Conservation (phyloP, 1,284 basidiomycete genomes). For the Ceratobasidium sp. region DNA sequence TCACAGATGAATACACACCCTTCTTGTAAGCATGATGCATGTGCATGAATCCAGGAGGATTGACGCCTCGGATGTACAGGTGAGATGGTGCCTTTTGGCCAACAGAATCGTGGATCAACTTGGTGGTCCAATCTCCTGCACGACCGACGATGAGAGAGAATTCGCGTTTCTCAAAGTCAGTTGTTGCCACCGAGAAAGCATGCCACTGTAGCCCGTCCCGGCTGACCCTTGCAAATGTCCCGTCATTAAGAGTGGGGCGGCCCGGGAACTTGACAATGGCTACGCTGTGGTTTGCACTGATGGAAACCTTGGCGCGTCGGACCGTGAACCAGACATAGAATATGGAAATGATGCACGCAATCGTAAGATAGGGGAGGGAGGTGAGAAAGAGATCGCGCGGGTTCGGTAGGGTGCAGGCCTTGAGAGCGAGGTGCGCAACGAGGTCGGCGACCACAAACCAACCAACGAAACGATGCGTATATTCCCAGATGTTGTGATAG, state of each 20-base stretch:
- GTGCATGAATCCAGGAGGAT: constrained; percentile 34
- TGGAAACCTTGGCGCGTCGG: constrained; percentile 12
- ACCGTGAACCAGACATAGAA: constrained; percentile 37
- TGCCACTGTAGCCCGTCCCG: constrained; percentile 30
- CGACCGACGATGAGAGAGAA: constrained; percentile 28
- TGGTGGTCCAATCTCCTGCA: constrained; percentile 33
- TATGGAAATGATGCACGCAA: constrained; percentile 26
- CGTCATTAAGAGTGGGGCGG: constrained; percentile 11
- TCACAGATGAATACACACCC: neutral
- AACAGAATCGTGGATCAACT: constrained; percentile 23
- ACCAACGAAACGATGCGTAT: constrained; percentile 28
- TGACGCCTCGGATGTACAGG: constrained; percentile 28
- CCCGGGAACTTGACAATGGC: constrained; percentile 35
- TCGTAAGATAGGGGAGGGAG: constrained; percentile 28
- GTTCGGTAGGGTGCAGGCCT: constrained; percentile 10
- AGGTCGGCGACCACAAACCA: constrained; percentile 35
- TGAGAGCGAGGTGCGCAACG: constrained; percentile 11
- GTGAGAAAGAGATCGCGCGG: constrained; percentile 27
- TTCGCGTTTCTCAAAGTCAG: constrained; percentile 32
- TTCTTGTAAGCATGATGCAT: constrained; percentile 36
- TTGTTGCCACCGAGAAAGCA: constrained; percentile 30
- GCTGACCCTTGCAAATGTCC: constrained; percentile 30
- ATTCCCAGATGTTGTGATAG: constrained; percentile 35
- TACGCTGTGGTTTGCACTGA: constrained; percentile 27
- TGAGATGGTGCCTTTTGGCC: neutral